Base-by-base conservation (phyloP, 1,284 basidiomycete genomes). In the Butyriboletus appendiculatus region DNA sequence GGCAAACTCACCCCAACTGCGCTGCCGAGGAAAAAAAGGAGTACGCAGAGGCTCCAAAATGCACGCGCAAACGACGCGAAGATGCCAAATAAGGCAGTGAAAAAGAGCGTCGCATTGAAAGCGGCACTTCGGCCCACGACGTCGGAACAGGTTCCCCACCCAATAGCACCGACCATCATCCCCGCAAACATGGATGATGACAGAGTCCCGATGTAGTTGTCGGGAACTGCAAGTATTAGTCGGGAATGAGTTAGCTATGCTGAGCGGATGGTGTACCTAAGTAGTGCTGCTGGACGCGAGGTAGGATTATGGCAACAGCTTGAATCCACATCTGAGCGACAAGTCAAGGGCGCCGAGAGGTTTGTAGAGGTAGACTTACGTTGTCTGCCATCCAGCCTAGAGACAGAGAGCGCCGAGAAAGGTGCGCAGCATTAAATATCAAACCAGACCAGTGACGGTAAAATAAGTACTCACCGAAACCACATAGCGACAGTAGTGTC, bases 131-230 rank as follows among this genome's bases (percentile, higher is more conserved):
- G 86, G 3, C 96, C 96, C 67, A 92, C 74, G 8, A 94, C 70
- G 70, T 95, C 92, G 18, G 91, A 93, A 48, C 78, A 90, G 28
- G 90, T 88, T 48, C 94, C 94, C 94, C 94, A 97, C 3, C 90
- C 91, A 11, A 96, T 75, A 0, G 94, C 94, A 5, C 96, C 96
- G 53, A 98, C 71, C 93, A 97, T 97, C 96, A 98, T 98, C 39
- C 96, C 92, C 8, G 83, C 86, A 70, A 94, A 93, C 80, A 92
- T 89, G 9, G 86, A 84, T 4, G 90, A 88, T 0, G 88, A 92
- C 3, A 94, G 73, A 1, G 81, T 69, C 34, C 92, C 92, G 53
- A 94, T 90, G 62, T 81, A 83, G 48, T 75, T 78, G 70, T 94
- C 90, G 26, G 84, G 80, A 14, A 95, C 85, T 87, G 65, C 39